Evolutionary conservation across 345 rosid genomes (phyloP), one percentile per base, ranked within the genome.

Genomic region (Gossypium stocksii): DNA sequence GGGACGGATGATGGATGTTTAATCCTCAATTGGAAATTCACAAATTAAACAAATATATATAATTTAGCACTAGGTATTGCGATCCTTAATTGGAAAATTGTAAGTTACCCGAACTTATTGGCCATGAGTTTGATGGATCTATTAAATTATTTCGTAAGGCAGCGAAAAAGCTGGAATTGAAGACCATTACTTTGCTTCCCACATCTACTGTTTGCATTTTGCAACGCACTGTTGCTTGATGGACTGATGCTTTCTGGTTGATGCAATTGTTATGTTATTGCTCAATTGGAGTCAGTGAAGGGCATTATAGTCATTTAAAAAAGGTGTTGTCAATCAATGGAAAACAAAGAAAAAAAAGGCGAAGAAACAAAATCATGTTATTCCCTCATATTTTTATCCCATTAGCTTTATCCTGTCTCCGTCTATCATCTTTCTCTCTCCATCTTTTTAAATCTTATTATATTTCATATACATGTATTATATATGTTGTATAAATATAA

Each of bases 311-410:
- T 85, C 69, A 81, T 82, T 89, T 58, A 23, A 0, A 60, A 69
- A 78, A 83, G 80, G 89, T 78, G 74, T 84, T 86, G 89, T 89
- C 91, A 83, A 89, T 84, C 87, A 82, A 79, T 43, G 57, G 54
- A 51, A 15, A 51, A 52, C 17, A 16, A 52, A 23, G 23, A 51
- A 51, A 22, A 59, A 74, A 76, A 67, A 41, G 27, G 19, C 38
- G 62, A 73, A 75, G 81, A 80, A 83, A 83, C 85, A 82, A 86
- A 81, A 86, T 80, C 83, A 83, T 85, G 80, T 79, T 83, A 83
- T 83, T 79, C 82, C 76, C 80, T 51, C 66, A 45, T 48, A 38
- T 70, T 71, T 80, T 78, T 77, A 71, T 72, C 78, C 70, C 77
- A 22, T 20, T 38, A 10, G 41, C 80, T 85, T 79, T 75, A 66